phyloP scores from a whole-genome alignment of 208 protist species.

The Acanthamoeba culbertsoni region DNA sequence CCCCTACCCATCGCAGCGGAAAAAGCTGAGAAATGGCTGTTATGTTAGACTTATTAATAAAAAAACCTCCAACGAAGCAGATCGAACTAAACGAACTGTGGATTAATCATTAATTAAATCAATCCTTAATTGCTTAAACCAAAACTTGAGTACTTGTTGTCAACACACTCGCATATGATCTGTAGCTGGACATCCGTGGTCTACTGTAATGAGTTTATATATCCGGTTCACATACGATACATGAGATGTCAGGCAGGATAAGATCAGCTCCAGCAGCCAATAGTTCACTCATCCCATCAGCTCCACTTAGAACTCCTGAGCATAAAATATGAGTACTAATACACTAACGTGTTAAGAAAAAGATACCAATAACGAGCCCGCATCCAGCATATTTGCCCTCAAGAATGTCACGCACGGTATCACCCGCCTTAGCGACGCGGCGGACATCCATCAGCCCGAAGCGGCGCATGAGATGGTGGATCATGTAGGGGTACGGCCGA shows the following conservation, averaged over 20 bases:
- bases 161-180: no score
- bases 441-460: constrained; percentile 3
- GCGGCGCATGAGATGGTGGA: constrained; percentile 68
- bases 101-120: no score
- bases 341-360: neutral
- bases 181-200: no score
- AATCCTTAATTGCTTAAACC: no score
- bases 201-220: no score
- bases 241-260: constrained; percentile 37
- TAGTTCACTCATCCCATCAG: constrained; percentile 43
- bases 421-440: constrained; percentile 66
- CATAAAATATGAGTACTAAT: neutral
- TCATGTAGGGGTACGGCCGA: constrained; percentile 59
- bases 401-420: constrained; percentile 64
- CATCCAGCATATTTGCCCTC: constrained; percentile 66
- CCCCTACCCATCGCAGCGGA: no score
- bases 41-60: neutral
- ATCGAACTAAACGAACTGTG: no score
- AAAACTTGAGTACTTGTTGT: no score
- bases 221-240: no score
- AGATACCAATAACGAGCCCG: constrained; percentile 25
- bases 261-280: constrained; percentile 47
- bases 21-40: neutral
- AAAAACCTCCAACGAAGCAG: no score
- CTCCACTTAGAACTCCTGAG: constrained; percentile 53